Evolutionary conservation across 129 eudicot species (phyloP).

Genomic region (Tagetes patula): DNA sequence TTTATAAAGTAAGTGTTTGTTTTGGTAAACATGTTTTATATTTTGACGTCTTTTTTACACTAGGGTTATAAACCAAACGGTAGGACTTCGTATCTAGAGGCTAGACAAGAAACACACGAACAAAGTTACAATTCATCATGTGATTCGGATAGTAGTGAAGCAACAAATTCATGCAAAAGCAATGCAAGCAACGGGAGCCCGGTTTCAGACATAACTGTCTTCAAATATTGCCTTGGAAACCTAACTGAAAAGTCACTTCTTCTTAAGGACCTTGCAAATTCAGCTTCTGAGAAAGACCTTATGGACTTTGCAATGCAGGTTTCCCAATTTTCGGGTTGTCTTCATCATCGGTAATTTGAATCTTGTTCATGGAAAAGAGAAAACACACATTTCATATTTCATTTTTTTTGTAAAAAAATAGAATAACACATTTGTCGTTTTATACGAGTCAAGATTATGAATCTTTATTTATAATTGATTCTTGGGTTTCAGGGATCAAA

Average conservation of each 20-base stretch:
- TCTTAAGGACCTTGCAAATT: conserved; percentile 62
- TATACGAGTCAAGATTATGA: conserved; percentile 1
- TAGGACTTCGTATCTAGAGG: conserved; percentile 34
- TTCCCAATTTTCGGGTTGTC: conserved; percentile 77
- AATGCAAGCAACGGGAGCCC: conserved; percentile 36
- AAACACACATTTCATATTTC: not conserved
- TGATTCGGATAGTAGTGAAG: conserved; percentile 68
- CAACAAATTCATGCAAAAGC: conserved; percentile 49
- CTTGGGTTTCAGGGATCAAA: conserved; percentile 58
- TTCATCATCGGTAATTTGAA: conserved; percentile 74
- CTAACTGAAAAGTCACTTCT: conserved; percentile 57
- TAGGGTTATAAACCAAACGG: conserved; percentile 41
- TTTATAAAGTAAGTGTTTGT: not conserved
- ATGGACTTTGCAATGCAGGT: conserved; percentile 66
- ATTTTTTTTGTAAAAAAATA: not conserved
- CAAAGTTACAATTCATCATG: conserved; percentile 49
- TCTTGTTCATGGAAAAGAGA: conserved; percentile 1
- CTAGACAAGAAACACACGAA: conserved; percentile 47
- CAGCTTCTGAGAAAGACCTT: conserved; percentile 52
- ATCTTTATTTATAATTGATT: conserved; percentile 3
- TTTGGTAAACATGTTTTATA: not conserved
- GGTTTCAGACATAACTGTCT: conserved; percentile 59
- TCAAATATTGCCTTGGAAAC: conserved; percentile 86
- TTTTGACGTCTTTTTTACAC: conserved; percentile 21
- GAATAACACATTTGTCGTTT: not conserved